These are phyloP conservation scores for Meyerozyma sp. DNA, from an alignment of 1,139 yeast species.

Conservation along the genomic window DNA sequence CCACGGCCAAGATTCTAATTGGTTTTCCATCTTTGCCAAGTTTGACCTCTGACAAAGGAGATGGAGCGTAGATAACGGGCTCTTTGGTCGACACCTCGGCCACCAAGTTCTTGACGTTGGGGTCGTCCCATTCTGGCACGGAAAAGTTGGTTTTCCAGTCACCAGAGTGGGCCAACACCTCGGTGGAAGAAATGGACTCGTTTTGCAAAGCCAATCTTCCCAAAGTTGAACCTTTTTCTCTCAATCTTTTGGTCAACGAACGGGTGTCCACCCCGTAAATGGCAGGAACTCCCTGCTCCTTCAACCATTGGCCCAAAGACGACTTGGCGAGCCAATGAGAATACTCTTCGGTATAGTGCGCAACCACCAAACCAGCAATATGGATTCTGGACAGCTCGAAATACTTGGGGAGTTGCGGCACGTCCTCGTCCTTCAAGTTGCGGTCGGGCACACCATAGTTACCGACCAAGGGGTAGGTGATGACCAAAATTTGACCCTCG, in stretches of 20 bases:
- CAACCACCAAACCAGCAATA: slow-evolving; percentile 95
- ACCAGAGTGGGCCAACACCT: slow-evolving; percentile 26
- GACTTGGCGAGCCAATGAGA: slow-evolving; percentile 92
- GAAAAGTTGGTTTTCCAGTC: slow-evolving; percentile 63
- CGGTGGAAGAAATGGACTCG: slow-evolving; percentile 31
- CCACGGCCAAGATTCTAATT: slow-evolving; percentile 82
- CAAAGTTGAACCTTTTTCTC: slow-evolving; percentile 88
- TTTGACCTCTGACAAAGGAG: slow-evolving; percentile 42
- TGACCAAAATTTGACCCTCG: slow-evolving; percentile 94
- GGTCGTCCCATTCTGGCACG: slow-evolving; percentile 87
- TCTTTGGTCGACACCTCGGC: slow-evolving; percentile 79
- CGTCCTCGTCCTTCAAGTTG: slow-evolving; percentile 64
- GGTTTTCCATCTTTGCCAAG: slow-evolving; percentile 67
- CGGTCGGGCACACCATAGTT: slow-evolving; percentile 99
- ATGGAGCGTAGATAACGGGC: slow-evolving; percentile 69
- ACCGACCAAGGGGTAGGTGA: slow-evolving; percentile 95
- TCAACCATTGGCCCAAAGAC: slow-evolving; percentile 90
- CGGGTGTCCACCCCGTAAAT: slow-evolving; percentile 98
- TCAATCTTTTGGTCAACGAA: slow-evolving; percentile 85
- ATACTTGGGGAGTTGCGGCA: slow-evolving; percentile 78
- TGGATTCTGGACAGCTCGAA: slow-evolving; percentile 91
- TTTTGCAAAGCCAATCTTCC: slow-evolving; percentile 76
- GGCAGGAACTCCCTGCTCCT: slow-evolving; percentile 90
- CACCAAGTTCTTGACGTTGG: slow-evolving; percentile 86
- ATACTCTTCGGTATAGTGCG: slow-evolving; percentile 94